These are phyloP conservation scores for Penicillium egyptiacum DNA, from an alignment of 495 filamentous ascomycete species.

Conservation along the genomic window DNA sequence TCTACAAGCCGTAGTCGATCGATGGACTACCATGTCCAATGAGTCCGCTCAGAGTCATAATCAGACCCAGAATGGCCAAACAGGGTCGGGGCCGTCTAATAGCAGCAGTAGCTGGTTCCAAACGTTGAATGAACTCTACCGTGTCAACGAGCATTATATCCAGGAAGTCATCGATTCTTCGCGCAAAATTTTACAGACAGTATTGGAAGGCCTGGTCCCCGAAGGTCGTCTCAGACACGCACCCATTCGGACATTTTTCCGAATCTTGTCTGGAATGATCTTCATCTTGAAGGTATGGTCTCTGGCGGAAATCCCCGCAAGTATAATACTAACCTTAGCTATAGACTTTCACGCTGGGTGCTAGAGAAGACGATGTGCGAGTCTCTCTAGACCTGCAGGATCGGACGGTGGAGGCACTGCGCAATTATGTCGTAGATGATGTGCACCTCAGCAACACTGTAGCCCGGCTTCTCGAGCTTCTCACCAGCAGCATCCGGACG, in stretches of 20 bases:
- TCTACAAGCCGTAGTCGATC: conserved; percentile 90
- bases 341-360: conserved; percentile 89
- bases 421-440: conserved; percentile 88
- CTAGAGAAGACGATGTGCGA: conserved; percentile 82
- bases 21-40: conserved; percentile 71
- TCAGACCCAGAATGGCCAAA: conserved; percentile 40
- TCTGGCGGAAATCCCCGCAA: not conserved
- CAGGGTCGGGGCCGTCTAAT: conserved; percentile 39
- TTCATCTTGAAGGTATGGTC: conserved; percentile 73
- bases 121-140: conserved; percentile 57
- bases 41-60: conserved; percentile 51
- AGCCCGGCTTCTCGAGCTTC: conserved; percentile 82
- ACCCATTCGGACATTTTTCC: conserved; percentile 89
- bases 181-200: conserved; percentile 76
- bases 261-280: conserved; percentile 92
- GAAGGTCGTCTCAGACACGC: conserved; percentile 85
- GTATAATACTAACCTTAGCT: conserved; percentile 8
- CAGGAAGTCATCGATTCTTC: conserved; percentile 85
- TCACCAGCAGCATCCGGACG: conserved; percentile 71
- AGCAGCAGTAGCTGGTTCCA: conserved; percentile 45
- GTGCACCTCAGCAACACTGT: conserved; percentile 94
- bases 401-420: conserved; percentile 72
- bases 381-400: conserved; percentile 80
- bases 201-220: conserved; percentile 80
- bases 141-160: conserved; percentile 70